Evolutionary conservation across 2,329 filamentous ascomycete genomes (phyloP), one percentile per base, ranked within the genome.

Genomic region (Sarocladium brachiariae): DNA sequence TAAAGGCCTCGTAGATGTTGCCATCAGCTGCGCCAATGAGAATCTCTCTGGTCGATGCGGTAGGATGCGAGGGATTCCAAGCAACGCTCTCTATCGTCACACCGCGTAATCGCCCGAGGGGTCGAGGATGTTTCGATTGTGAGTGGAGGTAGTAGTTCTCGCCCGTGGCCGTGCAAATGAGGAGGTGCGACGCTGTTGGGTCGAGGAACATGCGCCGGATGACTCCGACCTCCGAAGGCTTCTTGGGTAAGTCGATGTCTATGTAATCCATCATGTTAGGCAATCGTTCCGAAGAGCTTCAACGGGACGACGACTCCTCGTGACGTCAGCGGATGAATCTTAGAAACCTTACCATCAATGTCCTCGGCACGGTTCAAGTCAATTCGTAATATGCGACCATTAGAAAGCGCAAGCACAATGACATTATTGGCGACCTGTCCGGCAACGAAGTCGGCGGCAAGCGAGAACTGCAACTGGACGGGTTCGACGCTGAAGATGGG

Each of bases 111-210:
- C 89, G 81, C 13, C 86, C 83, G 31, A 99, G 75, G 7, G 85
- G 79, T 56, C 93, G 89, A 2, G 92, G 90, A 57, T 91, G 86
- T 58, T 89, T 86, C 30, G 91, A 93, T 65, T 97, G 92, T 10
- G 90, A 92, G 66, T 99, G 93, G 9, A 99, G 86, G 68, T 99
- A 99, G 73, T 91, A 99, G 70, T 95, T 97, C 68, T 99, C 93
- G 64, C 90, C 90, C 35, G 90, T 80, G 4, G 89, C 86, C 2
- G 93, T 99, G 64, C 87, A 90, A 58, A 99, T 83, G 56, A 99
- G 81, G 24, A 99, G 76, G 70, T 99, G 93, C 5, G 90, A 96
- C 24, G 93, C 93, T 10, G 92, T 96, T 24, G 93, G 92, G 63
- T 99, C 93, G 63, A 99, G 86, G 71, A 99, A 99, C 80, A 99